Conservation (phyloP, 805 yeast species). For the Candida berthetii region DNA sequence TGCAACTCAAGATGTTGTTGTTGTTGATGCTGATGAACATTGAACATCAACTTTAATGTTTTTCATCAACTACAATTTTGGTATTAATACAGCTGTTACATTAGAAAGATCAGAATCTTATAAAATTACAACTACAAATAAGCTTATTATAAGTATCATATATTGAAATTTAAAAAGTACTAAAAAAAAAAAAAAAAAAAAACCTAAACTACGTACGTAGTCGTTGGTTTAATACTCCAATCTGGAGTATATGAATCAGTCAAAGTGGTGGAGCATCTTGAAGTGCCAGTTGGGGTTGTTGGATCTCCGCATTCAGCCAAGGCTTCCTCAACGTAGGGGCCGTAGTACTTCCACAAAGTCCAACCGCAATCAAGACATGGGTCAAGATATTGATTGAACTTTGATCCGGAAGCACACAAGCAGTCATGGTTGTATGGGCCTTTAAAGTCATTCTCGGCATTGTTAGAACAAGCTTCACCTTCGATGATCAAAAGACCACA, state of each 20-base stretch:
- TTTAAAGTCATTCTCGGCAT: slow-evolving; percentile 8
- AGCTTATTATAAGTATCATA: no score
- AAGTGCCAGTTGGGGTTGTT: slow-evolving; percentile 23
- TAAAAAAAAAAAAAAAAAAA: no score
- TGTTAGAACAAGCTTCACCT: slow-evolving; percentile 19
- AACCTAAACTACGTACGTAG: no score
- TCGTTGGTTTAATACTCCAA: no score
- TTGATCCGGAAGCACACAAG: slow-evolving; percentile 9
- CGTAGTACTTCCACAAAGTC: slow-evolving; percentile 25
- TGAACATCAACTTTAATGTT: no score
- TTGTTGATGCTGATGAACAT: no score
- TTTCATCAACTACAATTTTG: no score
- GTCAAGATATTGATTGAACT: slow-evolving; percentile 6
- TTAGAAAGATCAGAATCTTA: no score
- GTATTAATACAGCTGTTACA: no score
- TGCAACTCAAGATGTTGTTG: no score
- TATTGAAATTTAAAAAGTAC: no score
- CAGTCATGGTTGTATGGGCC: slow-evolving; percentile 7
- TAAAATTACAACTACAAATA: no score
- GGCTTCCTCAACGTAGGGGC: slow-evolving; percentile 14
- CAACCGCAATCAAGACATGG: slow-evolving; percentile 27
- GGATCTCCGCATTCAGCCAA: slow-evolving; percentile 14
- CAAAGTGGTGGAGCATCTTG: slow-evolving; percentile 12
- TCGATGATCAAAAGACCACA: slow-evolving; percentile 24
- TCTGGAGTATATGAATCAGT: neutral